These are phyloP conservation scores for Graphium sp. DNA, from an alignment of 2,329 filamentous ascomycete species.

Conservation along the genomic window DNA sequence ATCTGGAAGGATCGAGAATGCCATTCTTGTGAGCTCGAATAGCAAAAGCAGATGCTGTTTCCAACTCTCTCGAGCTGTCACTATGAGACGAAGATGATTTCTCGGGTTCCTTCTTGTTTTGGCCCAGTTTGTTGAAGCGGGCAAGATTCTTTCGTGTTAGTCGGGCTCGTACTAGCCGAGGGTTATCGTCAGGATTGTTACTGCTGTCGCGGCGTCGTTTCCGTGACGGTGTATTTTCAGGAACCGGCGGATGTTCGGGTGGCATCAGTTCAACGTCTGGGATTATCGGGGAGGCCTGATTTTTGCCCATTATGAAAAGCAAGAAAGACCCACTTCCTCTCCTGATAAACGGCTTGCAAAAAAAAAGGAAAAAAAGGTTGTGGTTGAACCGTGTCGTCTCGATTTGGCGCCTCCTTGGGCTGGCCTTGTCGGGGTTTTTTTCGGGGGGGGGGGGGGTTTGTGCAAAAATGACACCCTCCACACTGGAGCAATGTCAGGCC, in stretches of 20 bases:
- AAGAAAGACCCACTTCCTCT: too few relatives aligned
- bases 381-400: too few relatives aligned
- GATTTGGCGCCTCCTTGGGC: too few relatives aligned
- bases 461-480: too few relatives aligned
- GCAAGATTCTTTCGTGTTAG: conserved; percentile 2
- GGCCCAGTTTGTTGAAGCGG: conserved; percentile 1
- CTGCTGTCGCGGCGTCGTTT: background rate
- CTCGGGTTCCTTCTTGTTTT: conserved; percentile 2
- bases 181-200: background rate
- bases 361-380: too few relatives aligned
- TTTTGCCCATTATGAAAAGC: background rate
- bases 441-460: too few relatives aligned
- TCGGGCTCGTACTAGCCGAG: background rate
- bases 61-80: background rate
- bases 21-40: background rate
- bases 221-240: background rate
- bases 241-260: background rate
- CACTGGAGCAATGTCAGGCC: too few relatives aligned
- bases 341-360: too few relatives aligned
- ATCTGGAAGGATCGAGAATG: background rate
- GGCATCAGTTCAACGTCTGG: background rate
- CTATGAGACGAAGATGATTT: background rate
- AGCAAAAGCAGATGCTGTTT: background rate
- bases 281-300: background rate
- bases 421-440: too few relatives aligned